Percentiles rank a stretch among this genome's conserved stretches.
Conservation (phyloP, 129 eudicot species). For the Deinandra increscens region DNA sequence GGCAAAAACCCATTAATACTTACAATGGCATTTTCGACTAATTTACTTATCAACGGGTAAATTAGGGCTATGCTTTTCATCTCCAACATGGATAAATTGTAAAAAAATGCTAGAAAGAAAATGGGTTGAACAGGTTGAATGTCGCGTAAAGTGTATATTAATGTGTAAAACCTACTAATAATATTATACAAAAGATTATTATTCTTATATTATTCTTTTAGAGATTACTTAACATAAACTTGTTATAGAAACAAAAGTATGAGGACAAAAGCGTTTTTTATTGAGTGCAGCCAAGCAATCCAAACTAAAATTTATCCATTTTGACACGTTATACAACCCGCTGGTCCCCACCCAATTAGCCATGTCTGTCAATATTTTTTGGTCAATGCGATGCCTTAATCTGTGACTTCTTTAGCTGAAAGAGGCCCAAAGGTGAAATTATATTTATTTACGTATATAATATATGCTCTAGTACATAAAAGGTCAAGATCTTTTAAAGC, state of each 20-base stretch:
- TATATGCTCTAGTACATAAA: background rate
- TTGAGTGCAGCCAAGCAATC: background rate
- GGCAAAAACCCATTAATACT: background rate
- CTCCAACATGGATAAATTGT: background rate
- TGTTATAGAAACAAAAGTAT: background rate
- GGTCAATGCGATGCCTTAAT: constrained; percentile 9
- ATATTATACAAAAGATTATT: background rate
- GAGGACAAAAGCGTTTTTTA: background rate
- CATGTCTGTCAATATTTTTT: background rate
- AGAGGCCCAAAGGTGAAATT: background rate
- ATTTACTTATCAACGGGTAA: background rate
- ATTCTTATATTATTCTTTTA: background rate
- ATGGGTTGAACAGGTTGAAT: background rate
- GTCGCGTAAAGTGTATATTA: background rate
- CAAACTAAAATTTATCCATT: background rate
- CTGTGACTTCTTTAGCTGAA: constrained; percentile 1
- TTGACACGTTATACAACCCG: background rate
- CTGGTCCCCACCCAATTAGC: background rate
- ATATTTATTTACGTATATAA: background rate
- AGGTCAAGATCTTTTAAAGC: background rate
- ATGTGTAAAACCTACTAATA: background rate
- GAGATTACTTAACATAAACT: background rate
- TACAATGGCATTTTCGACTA: background rate
- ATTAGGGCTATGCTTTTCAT: background rate
- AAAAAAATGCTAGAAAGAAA: background rate